phyloP scores from a whole-genome alignment of 2,329 filamentous ascomycete genomes.

The Tolypocladium album region DNA sequence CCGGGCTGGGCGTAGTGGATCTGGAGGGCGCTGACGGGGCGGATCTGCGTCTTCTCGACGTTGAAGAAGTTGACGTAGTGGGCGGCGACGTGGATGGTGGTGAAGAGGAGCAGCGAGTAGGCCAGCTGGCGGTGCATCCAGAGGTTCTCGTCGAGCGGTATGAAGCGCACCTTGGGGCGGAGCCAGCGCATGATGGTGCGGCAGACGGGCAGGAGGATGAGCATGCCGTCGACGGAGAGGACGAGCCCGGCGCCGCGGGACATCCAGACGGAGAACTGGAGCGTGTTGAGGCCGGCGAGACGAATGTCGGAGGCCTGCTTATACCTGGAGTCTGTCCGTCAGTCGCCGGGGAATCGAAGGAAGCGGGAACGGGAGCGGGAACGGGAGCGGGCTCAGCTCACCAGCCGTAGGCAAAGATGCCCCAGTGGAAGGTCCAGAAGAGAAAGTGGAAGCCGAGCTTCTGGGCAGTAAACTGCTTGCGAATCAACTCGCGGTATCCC shows the following conservation, averaged over 20 bases:
- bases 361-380: too few relatives aligned
- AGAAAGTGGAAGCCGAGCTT: slow-evolving; percentile 73
- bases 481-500: slow-evolving; percentile 32
- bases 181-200: slow-evolving; percentile 77
- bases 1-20: slow-evolving; percentile 87
- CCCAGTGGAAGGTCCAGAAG: slow-evolving; percentile 72
- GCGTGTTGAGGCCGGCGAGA: slow-evolving; percentile 67
- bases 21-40: slow-evolving; percentile 69
- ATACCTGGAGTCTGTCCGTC: slow-evolving; percentile 42
- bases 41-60: slow-evolving; percentile 75
- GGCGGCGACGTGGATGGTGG: slow-evolving; percentile 60
- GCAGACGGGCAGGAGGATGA: slow-evolving; percentile 92
- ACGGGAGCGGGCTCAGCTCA: slow-evolving; percentile 22
- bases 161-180: slow-evolving; percentile 74
- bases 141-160: slow-evolving; percentile 91
- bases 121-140: slow-evolving; percentile 97
- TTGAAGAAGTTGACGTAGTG: slow-evolving; percentile 99
- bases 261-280: slow-evolving; percentile 88
- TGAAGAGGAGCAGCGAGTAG: slow-evolving; percentile 79
- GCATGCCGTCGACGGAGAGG: slow-evolving; percentile 70
- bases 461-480: slow-evolving; percentile 55
- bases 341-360: neutral
- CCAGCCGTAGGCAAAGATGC: slow-evolving; percentile 79
- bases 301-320: slow-evolving; percentile 61
- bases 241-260: slow-evolving; percentile 87